A percentile compares a stretch with the other conserved stretches of the same genome.
These are phyloP conservation scores for Bimuria novae-zelandiae DNA, from an alignment of 2,329 filamentous ascomycete species.

Conservation along the genomic window DNA sequence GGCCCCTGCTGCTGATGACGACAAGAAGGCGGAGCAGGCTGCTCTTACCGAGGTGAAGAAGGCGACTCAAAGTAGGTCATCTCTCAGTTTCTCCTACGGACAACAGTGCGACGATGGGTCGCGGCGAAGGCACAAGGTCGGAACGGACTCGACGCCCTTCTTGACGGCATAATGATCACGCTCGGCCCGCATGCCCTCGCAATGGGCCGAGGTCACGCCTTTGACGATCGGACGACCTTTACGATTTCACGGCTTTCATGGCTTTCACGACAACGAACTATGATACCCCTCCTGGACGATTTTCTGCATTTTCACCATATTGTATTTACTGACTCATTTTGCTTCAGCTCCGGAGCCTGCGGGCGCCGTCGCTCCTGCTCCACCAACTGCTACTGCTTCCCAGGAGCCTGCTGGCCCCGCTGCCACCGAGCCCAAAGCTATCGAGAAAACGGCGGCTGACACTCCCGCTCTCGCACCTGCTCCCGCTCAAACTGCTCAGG, in stretches of 20 bases:
- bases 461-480: slow-evolving; percentile 19
- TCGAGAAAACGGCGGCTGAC: slow-evolving; percentile 20
- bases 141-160: slow-evolving; percentile 13
- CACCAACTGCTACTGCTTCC: slow-evolving; percentile 32
- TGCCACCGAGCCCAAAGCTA: slow-evolving; percentile 22
- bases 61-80: slow-evolving; percentile 41
- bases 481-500: slow-evolving; percentile 18
- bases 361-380: slow-evolving; percentile 34
- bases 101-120: slow-evolving; percentile 23
- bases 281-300: slow-evolving; percentile 5
- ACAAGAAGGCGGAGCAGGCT: slow-evolving; percentile 35
- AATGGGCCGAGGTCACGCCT: too few relatives aligned
- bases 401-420: slow-evolving; percentile 27
- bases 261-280: background rate
- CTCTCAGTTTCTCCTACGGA: slow-evolving; percentile 18
- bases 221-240: slow-evolving; percentile 3
- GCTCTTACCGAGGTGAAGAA: slow-evolving; percentile 39
- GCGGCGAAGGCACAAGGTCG: slow-evolving; percentile 27
- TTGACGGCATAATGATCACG: too few relatives aligned
- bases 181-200: too few relatives aligned
- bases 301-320: slow-evolving; percentile 17
- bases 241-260: slow-evolving; percentile 7
- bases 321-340: slow-evolving; percentile 25
- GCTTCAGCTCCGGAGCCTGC: slow-evolving; percentile 39
- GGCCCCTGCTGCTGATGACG: slow-evolving; percentile 21